Evolutionary conservation across 106 monocot species (phyloP).

Genomic region (Phalaenopsis aphrodite): DNA sequence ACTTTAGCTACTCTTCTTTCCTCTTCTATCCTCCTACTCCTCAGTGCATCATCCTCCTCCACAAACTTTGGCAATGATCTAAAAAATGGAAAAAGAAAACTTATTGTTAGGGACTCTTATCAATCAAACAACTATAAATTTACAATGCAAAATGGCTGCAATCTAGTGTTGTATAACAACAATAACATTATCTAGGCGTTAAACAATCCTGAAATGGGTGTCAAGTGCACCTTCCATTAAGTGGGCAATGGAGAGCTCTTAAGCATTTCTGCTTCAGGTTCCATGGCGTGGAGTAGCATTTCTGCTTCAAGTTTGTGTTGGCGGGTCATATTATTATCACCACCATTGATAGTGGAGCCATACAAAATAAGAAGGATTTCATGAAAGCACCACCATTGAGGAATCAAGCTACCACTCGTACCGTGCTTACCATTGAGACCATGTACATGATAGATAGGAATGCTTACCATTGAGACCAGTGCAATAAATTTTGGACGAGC

Average conservation of each 20-base stretch:
- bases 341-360: too few species aligned
- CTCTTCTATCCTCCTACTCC: too few species aligned
- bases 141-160: not conserved
- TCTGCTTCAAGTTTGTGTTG: too few species aligned
- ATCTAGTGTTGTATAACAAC: not conserved
- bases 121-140: not conserved
- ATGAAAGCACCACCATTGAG: too few species aligned
- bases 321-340: too few species aligned
- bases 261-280: not conserved
- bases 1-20: not conserved
- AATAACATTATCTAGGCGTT: not conserved
- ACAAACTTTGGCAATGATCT: not conserved
- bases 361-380: too few species aligned
- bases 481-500: too few species aligned
- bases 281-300: not conserved
- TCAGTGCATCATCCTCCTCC: too few species aligned
- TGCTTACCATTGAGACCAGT: too few species aligned
- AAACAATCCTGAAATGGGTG: not conserved
- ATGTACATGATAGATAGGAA: too few species aligned
- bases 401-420: too few species aligned
- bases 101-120: not conserved
- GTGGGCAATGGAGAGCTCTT: not conserved
- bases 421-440: too few species aligned
- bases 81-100: not conserved
- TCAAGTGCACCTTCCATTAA: not conserved